Percentiles rank a stretch among this genome's conserved stretches.
These are phyloP conservation scores for Nadsonia fulvescens DNA, from an alignment of 805 yeast species.

Conservation along the genomic window DNA sequence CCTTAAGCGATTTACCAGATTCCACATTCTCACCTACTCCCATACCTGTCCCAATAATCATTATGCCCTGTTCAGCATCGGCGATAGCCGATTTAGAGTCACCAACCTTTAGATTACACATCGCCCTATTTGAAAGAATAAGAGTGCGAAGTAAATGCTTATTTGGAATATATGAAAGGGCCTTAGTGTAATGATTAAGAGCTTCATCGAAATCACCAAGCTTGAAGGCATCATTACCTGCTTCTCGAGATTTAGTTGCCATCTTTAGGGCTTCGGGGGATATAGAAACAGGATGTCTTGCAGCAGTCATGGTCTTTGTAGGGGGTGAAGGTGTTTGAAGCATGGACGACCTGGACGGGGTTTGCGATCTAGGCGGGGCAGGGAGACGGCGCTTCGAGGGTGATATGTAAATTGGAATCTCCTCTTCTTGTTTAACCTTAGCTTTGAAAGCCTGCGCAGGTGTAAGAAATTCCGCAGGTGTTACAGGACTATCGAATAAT, in stretches of 20 bases:
- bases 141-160: conserved; percentile 50
- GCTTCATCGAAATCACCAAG: conserved; percentile 74
- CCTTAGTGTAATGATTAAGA: conserved; percentile 35
- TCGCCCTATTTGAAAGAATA: conserved; percentile 58
- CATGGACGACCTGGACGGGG: conserved; percentile 5
- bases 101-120: conserved; percentile 51
- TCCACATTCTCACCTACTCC: conserved; percentile 26
- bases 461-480: too few relatives aligned
- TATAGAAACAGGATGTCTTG: conserved; percentile 12
- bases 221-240: conserved; percentile 47
- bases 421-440: conserved; percentile 5
- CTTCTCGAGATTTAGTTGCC: conserved; percentile 15
- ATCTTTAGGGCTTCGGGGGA: conserved; percentile 17
- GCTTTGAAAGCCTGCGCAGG: too few relatives aligned
- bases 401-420: conserved; percentile 3
- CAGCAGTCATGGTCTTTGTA: conserved; percentile 7
- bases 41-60: conserved; percentile 20
- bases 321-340: conserved; percentile 5
- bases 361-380: too few relatives aligned
- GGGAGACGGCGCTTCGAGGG: conserved; percentile 1
- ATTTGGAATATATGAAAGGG: conserved; percentile 39
- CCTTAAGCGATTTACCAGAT: conserved; percentile 36
- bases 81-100: conserved; percentile 36
- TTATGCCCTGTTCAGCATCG: conserved; percentile 31
- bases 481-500: too few relatives aligned